These are phyloP conservation scores for Phaseolus lunatus DNA, from an alignment of 306 rosid genomes.

Conservation along the genomic window DNA sequence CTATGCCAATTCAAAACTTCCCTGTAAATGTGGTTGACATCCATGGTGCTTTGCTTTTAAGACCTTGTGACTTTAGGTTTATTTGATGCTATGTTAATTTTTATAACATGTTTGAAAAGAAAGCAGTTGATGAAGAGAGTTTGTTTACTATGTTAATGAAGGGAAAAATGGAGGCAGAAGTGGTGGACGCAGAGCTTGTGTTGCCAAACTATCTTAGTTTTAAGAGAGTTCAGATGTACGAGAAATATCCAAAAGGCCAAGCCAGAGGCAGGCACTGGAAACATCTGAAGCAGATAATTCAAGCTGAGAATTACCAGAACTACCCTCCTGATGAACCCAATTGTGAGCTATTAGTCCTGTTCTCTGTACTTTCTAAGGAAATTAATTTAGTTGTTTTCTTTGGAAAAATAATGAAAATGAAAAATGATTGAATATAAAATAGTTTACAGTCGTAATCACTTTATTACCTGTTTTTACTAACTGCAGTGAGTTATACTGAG, in stretches of 20 bases:
- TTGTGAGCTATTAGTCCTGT: constrained; percentile 52
- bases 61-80: neutral
- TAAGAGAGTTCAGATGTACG: constrained; percentile 84
- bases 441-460: too few relatives aligned
- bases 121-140: neutral
- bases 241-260: constrained; percentile 93
- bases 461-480: too few relatives aligned
- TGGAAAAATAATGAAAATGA: neutral
- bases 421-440: neutral
- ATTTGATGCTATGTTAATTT: neutral
- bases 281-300: constrained; percentile 96
- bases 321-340: constrained; percentile 81
- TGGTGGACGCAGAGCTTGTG: constrained; percentile 80
- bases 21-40: neutral
- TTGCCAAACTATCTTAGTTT: constrained; percentile 82
- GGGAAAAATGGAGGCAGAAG: constrained; percentile 73
- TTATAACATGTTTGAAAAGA: neutral
- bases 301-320: constrained; percentile 81
- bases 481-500: too few relatives aligned
- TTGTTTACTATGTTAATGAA: constrained; percentile 16
- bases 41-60: neutral
- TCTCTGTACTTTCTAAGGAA: neutral
- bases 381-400: neutral
- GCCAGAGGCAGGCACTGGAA: constrained; percentile 94
- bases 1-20: neutral